A percentile compares a stretch with the other conserved stretches of the same genome.
These are phyloP conservation scores for Colletotrichum acutatum DNA, from an alignment of 2,329 filamentous ascomycete genomes.

Conservation along the genomic window DNA sequence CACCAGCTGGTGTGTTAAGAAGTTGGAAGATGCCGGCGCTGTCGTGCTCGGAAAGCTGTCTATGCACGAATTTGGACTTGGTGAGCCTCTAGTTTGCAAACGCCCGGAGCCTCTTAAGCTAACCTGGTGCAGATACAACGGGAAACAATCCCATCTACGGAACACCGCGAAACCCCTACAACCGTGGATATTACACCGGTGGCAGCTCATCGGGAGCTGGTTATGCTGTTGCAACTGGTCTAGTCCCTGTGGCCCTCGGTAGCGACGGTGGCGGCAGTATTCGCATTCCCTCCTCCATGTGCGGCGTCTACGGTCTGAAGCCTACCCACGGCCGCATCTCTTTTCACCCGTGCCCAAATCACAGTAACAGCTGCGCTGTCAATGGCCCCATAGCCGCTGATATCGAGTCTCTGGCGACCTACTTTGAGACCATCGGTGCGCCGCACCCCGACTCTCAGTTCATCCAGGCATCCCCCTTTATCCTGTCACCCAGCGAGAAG, in stretches of 20 bases:
- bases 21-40: slow-evolving; percentile 70
- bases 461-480: slow-evolving; percentile 46
- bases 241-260: slow-evolving; percentile 78
- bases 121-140: slow-evolving; percentile 66
- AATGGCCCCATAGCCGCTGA: slow-evolving; percentile 75
- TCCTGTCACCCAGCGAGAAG: slow-evolving; percentile 39
- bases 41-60: slow-evolving; percentile 60
- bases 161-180: slow-evolving; percentile 82
- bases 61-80: slow-evolving; percentile 82
- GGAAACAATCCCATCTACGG: slow-evolving; percentile 80
- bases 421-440: slow-evolving; percentile 72
- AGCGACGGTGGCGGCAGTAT: slow-evolving; percentile 81
- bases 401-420: slow-evolving; percentile 72
- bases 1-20: slow-evolving; percentile 77
- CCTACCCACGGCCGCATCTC: slow-evolving; percentile 76
- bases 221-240: slow-evolving; percentile 75
- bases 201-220: slow-evolving; percentile 81
- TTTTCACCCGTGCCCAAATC: slow-evolving; percentile 66
- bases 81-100: slow-evolving; percentile 49
- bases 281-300: slow-evolving; percentile 77
- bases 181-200: slow-evolving; percentile 78
- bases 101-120: neutral
- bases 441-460: slow-evolving; percentile 72
- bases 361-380: slow-evolving; percentile 71
- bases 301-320: slow-evolving; percentile 80